Conservation (phyloP, 2,329 filamentous ascomycete genomes). For the Alternaria tenuissima region DNA sequence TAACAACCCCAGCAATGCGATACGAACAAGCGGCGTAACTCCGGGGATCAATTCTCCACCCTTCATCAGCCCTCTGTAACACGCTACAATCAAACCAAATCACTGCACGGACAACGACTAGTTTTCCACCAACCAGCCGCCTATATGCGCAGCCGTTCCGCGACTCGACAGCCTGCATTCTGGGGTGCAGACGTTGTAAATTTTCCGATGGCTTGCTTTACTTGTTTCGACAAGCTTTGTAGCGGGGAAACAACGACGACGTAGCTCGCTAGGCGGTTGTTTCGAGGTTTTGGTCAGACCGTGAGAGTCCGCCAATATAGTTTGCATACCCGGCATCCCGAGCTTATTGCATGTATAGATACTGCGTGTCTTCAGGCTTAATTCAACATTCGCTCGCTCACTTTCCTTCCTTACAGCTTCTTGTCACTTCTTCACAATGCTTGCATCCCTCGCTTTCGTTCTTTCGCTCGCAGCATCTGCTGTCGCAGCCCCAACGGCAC, state of each 20-base stretch:
- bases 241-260: neutral
- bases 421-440: constrained; percentile 22
- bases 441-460: constrained; percentile 26
- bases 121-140: constrained; percentile 23
- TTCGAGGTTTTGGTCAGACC: neutral
- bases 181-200: constrained; percentile 14
- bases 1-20: neutral
- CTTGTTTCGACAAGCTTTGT: constrained; percentile 4
- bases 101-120: neutral
- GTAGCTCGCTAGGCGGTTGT: neutral
- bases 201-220: constrained; percentile 14
- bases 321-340: neutral
- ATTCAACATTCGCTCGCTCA: neutral
- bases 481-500: constrained; percentile 30
- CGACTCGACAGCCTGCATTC: constrained; percentile 7
- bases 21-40: neutral
- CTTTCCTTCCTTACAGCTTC: neutral
- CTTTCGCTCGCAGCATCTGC: constrained; percentile 31
- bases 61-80: constrained; percentile 29
- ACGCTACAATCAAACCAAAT: constrained; percentile 17
- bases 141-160: neutral
- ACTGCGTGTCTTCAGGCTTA: neutral
- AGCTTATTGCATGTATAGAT: constrained; percentile 4
- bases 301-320: constrained; percentile 1
- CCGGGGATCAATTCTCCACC: constrained; percentile 18